phyloP scores from a whole-genome alignment of 75 land plant species.

The Ceratopteris richardii region DNA sequence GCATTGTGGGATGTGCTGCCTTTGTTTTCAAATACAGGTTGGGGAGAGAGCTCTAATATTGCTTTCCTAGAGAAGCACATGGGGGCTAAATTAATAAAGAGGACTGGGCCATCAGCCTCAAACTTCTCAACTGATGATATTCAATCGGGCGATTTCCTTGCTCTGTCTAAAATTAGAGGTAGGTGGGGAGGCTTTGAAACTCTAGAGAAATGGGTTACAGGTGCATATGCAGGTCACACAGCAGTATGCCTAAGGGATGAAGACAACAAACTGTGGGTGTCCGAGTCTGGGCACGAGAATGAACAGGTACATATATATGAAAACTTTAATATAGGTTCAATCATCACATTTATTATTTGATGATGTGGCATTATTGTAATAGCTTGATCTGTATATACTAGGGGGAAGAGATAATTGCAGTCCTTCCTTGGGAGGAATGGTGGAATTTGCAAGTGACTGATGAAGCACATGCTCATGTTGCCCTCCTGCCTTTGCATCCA shows the following conservation, averaged over 20 bases:
- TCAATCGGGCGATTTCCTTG: constrained; percentile 61
- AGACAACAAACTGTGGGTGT: constrained; percentile 92
- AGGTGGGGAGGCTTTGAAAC: constrained; percentile 73
- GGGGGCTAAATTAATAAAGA: constrained; percentile 57
- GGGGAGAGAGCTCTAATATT: constrained; percentile 73
- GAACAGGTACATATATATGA: constrained; percentile 59
- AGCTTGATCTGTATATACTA: constrained; percentile 26
- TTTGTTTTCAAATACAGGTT: constrained; percentile 64
- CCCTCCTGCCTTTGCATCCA: constrained; percentile 85
- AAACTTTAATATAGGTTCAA: no score
- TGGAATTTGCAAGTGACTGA: constrained; percentile 78
- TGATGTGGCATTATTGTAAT: no score
- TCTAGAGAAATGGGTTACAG: constrained; percentile 71
- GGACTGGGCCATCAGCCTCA: constrained; percentile 38
- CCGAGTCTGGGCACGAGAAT: constrained; percentile 94
- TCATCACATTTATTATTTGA: no score
- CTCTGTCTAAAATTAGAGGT: constrained; percentile 55
- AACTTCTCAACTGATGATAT: constrained; percentile 41
- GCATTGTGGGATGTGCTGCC: constrained; percentile 83
- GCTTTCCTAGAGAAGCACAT: constrained; percentile 77
- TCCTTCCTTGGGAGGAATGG: constrained; percentile 95
- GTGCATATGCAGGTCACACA: constrained; percentile 86
- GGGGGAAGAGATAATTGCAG: constrained; percentile 88
- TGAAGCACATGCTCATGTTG: constrained; percentile 79
- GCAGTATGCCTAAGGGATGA: no score